Conservation (phyloP, 768 basidiomycete species). For the Leccinum truebloodii region DNA sequence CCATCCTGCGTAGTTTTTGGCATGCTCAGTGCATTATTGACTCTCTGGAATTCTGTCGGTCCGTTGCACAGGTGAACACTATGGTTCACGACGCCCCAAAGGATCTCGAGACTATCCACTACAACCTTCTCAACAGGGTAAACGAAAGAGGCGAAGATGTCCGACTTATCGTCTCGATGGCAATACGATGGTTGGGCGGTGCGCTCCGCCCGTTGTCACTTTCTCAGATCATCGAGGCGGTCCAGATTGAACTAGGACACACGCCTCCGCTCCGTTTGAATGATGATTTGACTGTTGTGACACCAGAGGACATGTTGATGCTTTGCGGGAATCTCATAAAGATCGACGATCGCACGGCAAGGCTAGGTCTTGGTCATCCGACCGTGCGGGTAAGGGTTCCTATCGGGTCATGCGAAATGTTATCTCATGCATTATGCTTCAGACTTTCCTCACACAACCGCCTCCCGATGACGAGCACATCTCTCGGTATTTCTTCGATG, state of each 20-base stretch:
- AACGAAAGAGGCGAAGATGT: constrained; percentile 27
- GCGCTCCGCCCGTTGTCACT: constrained; percentile 29
- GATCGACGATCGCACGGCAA: constrained; percentile 24
- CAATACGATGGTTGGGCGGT: constrained; percentile 26
- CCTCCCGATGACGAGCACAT: constrained; percentile 13
- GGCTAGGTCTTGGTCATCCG: constrained; percentile 24
- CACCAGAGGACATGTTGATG: constrained; percentile 25
- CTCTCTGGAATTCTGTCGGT: constrained; percentile 28
- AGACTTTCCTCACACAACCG: constrained; percentile 28
- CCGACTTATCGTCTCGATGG: constrained; percentile 26
- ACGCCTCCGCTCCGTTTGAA: constrained; percentile 23
- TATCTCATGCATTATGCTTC: constrained; percentile 3
- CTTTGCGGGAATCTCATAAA: constrained; percentile 30
- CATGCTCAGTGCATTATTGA: constrained; percentile 30
- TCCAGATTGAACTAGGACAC: constrained; percentile 30
- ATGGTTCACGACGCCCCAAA: constrained; percentile 19
- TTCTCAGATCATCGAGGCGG: constrained; percentile 30
- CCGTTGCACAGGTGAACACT: constrained; percentile 24
- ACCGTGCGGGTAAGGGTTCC: constrained; percentile 24
- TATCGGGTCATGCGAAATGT: not conserved
- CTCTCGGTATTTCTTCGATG: constrained; percentile 24
- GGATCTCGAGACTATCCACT: constrained; percentile 25
- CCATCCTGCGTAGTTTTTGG: constrained; percentile 23
- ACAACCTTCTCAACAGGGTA: constrained; percentile 22
- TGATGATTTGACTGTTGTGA: constrained; percentile 28